A percentile compares a stretch with the other conserved stretches of the same genome.
phyloP scores from a whole-genome alignment of 2,329 filamentous ascomycete species.

The Diaporthe destruens region DNA sequence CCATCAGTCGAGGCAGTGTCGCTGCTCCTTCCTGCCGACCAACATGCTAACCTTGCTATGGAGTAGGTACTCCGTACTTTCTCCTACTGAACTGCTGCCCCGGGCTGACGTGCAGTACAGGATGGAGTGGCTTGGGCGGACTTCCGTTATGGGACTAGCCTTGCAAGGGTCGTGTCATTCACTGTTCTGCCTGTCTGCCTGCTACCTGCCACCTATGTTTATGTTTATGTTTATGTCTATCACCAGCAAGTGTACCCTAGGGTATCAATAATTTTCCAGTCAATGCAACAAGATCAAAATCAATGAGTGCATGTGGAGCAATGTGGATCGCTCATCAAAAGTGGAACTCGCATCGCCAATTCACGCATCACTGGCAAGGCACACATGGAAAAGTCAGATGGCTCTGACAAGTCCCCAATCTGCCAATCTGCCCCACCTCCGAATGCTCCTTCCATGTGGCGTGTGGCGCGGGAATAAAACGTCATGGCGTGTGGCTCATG shows the following conservation, averaged over 20 bases:
- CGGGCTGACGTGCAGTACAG: conserved; percentile 3
- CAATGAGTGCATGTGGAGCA: not conserved
- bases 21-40: not conserved
- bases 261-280: too few relatives aligned
- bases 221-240: too few relatives aligned
- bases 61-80: too few relatives aligned
- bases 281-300: not conserved
- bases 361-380: not conserved
- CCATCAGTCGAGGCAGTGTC: conserved; percentile 17
- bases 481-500: conserved; percentile 24
- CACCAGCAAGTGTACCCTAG: too few relatives aligned
- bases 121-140: not conserved
- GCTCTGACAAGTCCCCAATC: not conserved
- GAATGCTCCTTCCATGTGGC: not conserved
- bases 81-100: not conserved
- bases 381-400: not conserved
- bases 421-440: not conserved
- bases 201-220: not conserved
- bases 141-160: not conserved
- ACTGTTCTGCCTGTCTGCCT: not conserved
- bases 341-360: not conserved
- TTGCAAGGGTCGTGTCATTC: not conserved
- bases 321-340: not conserved
- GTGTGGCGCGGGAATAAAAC: conserved; percentile 7
- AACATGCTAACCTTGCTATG: not conserved